Evolutionary conservation across 495 filamentous ascomycete genomes (phyloP), one percentile per base, ranked within the genome.

Genomic region (Penicillium subrubescens): DNA sequence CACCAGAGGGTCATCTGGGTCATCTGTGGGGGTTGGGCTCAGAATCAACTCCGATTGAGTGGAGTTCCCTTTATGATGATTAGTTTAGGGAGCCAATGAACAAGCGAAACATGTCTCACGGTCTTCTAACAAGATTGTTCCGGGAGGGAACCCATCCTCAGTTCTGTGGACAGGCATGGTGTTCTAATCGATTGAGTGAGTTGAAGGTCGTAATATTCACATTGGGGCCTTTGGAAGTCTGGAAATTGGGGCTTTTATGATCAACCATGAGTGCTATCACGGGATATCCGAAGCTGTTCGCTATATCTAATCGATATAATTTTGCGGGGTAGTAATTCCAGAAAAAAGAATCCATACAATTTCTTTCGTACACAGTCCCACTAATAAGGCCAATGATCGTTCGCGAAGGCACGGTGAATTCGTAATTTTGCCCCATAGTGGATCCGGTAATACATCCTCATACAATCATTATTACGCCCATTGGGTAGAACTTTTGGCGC

Each of bases 1-100:
- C 61, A 65, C 67, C 57, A 71, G 60, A 41, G 69, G 69, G 48
- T 71, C 69, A 19, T 71, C 64, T 14, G 66, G 66, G 50, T 71
- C 69, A 35, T 64, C 61, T 29, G 66, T 65, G 21, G 69, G 69
- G 21, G 59, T 50, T 35, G 69, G 69, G 15, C 60, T 57, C 15
- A 70, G 63, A 66, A 70, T 50, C 39, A 66, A 11, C 19, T 57
- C 58, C 2, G 53, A 35, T 56, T 56, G 33, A 11, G 53, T 11
- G 33, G 14, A 1, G 6, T 37, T 35, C 4, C 53, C 53, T 56
- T 34, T 8, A 23, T 56, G 5, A 14, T 56, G n/a, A n/a, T 56
- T 6, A 56, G 53, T 19, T 6, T 35, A 5, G 1, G 8, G 8
- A 37, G 37, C 5, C 0, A 1, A 21, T 29, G 53, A 35, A 19